Evolutionary conservation across 1,284 basidiomycete species (phyloP).

Genomic region (Pholiota adiposa): DNA sequence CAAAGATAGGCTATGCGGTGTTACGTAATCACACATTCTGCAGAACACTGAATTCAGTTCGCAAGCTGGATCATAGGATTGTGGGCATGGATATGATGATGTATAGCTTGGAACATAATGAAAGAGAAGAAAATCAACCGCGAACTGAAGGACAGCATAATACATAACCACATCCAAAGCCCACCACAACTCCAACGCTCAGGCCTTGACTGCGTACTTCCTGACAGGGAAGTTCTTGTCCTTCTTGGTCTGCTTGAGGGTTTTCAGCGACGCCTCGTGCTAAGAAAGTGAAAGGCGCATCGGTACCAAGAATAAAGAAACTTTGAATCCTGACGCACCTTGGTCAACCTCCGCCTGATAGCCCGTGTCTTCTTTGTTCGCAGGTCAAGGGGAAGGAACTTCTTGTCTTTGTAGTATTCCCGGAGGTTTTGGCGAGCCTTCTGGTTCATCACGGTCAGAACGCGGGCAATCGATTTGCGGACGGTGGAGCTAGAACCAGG

Average conservation of each 20-base stretch:
- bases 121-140: slow-evolving; percentile 17
- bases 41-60: slow-evolving; percentile 3
- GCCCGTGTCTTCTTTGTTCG: slow-evolving; percentile 98
- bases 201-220: slow-evolving; percentile 88
- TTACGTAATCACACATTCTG: slow-evolving; percentile 20
- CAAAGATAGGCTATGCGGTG: not conserved
- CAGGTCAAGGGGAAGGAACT: slow-evolving; percentile 96
- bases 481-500: slow-evolving; percentile 77
- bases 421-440: slow-evolving; percentile 97
- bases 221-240: slow-evolving; percentile 89
- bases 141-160: slow-evolving; percentile 27
- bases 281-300: slow-evolving; percentile 36
- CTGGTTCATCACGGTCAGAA: slow-evolving; percentile 98
- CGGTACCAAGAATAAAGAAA: slow-evolving; percentile 2
- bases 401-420: slow-evolving; percentile 98
- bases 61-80: slow-evolving; percentile 13
- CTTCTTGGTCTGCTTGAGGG: slow-evolving; percentile 92
- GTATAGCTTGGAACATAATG: slow-evolving; percentile 12
- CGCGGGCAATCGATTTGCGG: slow-evolving; percentile 99
- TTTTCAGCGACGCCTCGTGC: slow-evolving; percentile 85
- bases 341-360: slow-evolving; percentile 94
- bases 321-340: slow-evolving; percentile 56
- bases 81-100: slow-evolving; percentile 16
- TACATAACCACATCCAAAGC: slow-evolving; percentile 24
- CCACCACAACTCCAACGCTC: slow-evolving; percentile 33